Conservation (phyloP, 176 grass and related monocot species). For the Zoysia pacifica region DNA sequence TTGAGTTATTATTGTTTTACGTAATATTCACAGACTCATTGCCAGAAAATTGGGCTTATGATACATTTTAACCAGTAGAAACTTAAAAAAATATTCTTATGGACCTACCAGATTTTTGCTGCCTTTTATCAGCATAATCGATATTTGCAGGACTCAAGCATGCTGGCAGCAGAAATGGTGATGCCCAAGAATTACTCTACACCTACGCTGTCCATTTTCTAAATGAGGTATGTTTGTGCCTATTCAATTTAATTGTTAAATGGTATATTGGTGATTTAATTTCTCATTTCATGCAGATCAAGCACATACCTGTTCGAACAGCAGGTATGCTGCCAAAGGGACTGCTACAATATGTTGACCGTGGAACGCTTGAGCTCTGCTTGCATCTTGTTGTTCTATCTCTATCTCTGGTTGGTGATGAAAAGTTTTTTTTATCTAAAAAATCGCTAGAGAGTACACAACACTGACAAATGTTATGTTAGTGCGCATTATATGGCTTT, state of each 20-base stretch:
- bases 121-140: constrained; percentile 31
- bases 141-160: constrained; percentile 76
- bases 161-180: constrained; percentile 91
- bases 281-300: constrained; percentile 64
- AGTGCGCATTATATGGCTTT: neutral
- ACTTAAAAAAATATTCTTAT: constrained; percentile 6
- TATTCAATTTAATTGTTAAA: constrained; percentile 34
- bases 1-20: neutral
- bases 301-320: constrained; percentile 62
- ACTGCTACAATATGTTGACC: constrained; percentile 82
- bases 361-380: constrained; percentile 83
- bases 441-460: constrained; percentile 9
- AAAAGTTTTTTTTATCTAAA: constrained; percentile 22
- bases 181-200: constrained; percentile 85
- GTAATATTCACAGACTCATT: neutral
- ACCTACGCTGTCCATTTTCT: constrained; percentile 81
- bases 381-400: constrained; percentile 90
- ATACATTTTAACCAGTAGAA: neutral
- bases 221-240: constrained; percentile 59
- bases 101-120: constrained; percentile 25
- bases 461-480: neutral
- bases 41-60: neutral
- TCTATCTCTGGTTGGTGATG: constrained; percentile 74
- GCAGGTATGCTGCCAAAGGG: constrained; percentile 67
- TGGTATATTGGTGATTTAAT: constrained; percentile 7